Conservation (phyloP, 805 yeast species). For the Zygoascus ofunaensis region DNA sequence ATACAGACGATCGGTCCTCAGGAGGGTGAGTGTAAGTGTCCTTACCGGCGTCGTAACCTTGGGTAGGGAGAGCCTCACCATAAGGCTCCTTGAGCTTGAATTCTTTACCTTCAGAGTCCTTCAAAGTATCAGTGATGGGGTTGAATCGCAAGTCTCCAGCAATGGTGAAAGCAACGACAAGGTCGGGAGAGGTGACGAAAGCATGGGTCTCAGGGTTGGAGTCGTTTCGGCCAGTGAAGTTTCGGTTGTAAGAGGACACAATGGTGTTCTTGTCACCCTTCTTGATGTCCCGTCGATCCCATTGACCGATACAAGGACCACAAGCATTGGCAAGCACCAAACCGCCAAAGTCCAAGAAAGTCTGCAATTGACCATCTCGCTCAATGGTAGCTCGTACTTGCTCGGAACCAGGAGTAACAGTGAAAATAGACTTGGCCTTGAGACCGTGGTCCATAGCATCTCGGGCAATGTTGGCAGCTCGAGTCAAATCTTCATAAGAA, state of each 20-base stretch:
- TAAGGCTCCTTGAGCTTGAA: constrained; percentile 79
- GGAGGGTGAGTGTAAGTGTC: constrained; percentile 98
- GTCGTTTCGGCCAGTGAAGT: constrained; percentile 95
- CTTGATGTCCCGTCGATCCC: constrained; percentile 90
- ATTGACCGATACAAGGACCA: constrained; percentile 99
- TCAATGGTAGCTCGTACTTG: constrained; percentile 97
- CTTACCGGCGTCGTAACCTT: constrained; percentile 87
- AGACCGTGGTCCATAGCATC: constrained; percentile 89
- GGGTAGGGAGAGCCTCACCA: constrained; percentile 82
- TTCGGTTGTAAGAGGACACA: constrained; percentile 94
- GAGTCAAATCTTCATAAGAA: constrained; percentile 95
- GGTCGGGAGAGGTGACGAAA: constrained; percentile 94
- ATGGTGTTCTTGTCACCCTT: constrained; percentile 94
- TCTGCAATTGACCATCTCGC: constrained; percentile 84
- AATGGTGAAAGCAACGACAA: constrained; percentile 89
- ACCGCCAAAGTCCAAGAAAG: constrained; percentile 87
- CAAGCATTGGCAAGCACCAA: constrained; percentile 94
- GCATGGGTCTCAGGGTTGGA: constrained; percentile 97
- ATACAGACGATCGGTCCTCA: constrained; percentile 62
- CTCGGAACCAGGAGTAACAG: constrained; percentile 97
- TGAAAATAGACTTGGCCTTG: constrained; percentile 83
- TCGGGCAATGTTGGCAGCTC: constrained; percentile 85
- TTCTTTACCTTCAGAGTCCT: constrained; percentile 80
- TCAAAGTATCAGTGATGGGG: constrained; percentile 84
- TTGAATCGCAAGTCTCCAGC: constrained; percentile 94